Base-by-base conservation (phyloP, 2,329 filamentous ascomycete species). In the Lizonia empirigonia region DNA sequence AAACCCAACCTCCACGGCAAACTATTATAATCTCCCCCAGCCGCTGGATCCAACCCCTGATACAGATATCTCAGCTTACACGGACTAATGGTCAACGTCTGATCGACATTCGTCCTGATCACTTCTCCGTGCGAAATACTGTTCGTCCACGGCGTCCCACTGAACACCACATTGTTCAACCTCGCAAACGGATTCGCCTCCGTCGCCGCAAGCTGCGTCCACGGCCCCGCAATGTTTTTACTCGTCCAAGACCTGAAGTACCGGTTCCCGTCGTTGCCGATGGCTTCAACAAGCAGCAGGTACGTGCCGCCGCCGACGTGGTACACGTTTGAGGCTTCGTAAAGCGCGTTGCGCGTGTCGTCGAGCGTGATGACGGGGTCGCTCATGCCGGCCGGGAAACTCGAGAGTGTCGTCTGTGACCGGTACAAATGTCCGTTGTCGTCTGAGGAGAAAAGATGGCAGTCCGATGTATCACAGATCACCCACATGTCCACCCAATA, bases 401-500 rank as follows among this genome's bases (percentile, higher is more conserved):
- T 47, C 2, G 44, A 41, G 2, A 76, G 22, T 2, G 67, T 26
- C 0, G 74, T 76, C 41, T 72, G 60, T 12, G 69, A 70, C 37
- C 74, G 74, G 62, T 74, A 77, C 3, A 77, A 64, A 8, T 70
- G 70, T 6, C 74, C 74, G 44, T 76, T 76, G 58, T 76, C 74
- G 49, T 76, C 73, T 22, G 68, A 72, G 9, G 72, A 75, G 65
- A 74, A 77, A 19, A 76, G 67, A 51, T 76, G 67, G 58, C 73
- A 76, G 50, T 66, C 59, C 1, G 41, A 26, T 2, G 52, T 44
- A 56, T 76, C 74, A 62, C 74, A 77, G 40, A 77, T 74, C 19
- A 75, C 69, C 73, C 74, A 76, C 74, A 76, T 76, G 56, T 76
- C 75, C 10, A 76, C 73, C 74, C 74, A 77, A 57, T 73, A 73